phyloP scores from a whole-genome alignment of 768 basidiomycete species.

The Tephrocybe sp. region DNA sequence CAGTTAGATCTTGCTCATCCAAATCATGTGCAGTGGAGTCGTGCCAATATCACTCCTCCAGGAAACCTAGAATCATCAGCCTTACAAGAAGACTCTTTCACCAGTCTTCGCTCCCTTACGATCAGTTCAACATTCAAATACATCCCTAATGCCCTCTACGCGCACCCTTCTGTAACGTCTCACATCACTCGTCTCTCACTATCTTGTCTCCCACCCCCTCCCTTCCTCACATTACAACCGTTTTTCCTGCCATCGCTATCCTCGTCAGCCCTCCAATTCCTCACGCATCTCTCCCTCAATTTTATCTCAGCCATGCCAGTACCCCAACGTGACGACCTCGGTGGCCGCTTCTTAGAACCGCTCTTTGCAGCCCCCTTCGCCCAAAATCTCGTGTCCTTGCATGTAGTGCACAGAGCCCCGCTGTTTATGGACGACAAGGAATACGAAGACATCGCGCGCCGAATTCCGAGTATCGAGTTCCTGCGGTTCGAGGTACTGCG shows the following conservation, averaged over 20 bases:
- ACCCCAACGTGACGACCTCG: neutral
- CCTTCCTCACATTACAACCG: neutral
- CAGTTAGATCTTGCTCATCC: neutral
- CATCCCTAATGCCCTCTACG: neutral
- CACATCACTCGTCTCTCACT: neutral
- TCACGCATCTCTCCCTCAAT: constrained; percentile 7
- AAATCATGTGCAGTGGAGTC: neutral
- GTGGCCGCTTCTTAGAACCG: neutral
- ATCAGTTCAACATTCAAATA: neutral
- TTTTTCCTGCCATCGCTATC: neutral
- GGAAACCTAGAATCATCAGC: neutral
- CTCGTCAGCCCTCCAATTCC: neutral
- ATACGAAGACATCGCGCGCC: constrained; percentile 4
- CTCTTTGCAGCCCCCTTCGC: constrained; percentile 1
- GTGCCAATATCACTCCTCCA: neutral
- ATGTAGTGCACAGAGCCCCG: neutral
- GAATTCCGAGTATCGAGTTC: neutral
- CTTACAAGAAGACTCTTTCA: neutral
- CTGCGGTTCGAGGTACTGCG: neutral
- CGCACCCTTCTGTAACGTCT: constrained; percentile 1
- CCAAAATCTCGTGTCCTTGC: neutral
- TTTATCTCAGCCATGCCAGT: neutral
- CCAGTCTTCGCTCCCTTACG: neutral
- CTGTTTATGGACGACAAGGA: constrained; percentile 1
- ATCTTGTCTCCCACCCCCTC: neutral